Conservation (phyloP, 164 flowering plant genomes). For the Liriodendron chinense region DNA sequence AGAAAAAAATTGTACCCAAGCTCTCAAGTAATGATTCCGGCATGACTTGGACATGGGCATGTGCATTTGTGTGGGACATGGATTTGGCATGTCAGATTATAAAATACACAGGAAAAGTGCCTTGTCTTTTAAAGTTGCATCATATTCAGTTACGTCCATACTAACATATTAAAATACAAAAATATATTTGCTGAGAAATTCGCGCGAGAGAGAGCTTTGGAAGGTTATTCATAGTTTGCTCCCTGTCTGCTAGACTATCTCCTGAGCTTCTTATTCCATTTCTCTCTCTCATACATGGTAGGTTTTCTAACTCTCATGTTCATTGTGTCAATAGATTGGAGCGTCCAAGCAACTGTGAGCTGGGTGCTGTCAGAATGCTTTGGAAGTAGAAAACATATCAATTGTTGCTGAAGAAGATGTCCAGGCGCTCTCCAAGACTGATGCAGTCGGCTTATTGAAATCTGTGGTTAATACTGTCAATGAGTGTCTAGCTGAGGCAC, state of each 20-base stretch:
- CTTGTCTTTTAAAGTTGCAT: too few species aligned
- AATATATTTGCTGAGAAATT: background rate
- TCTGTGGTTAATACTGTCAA: conserved; percentile 66
- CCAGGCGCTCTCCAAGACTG: conserved; percentile 44
- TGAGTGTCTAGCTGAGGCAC: conserved; percentile 57
- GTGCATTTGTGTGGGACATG: too few species aligned
- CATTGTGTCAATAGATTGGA: conserved; percentile 58
- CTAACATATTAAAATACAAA: too few species aligned
- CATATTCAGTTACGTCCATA: too few species aligned
- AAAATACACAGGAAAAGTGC: too few species aligned
- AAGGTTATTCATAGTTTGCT: too few species aligned
- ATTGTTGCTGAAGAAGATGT: conserved; percentile 90
- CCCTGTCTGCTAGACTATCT: background rate
- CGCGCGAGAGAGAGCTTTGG: background rate
- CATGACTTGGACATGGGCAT: too few species aligned
- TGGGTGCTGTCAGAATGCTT: conserved; percentile 66
- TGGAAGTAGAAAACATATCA: conserved; percentile 51
- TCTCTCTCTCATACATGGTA: background rate
- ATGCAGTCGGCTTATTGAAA: conserved; percentile 38
- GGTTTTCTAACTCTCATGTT: conserved; percentile 10
- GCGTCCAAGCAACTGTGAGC: conserved; percentile 87
- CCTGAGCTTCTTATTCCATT: background rate
- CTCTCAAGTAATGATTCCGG: too few species aligned
- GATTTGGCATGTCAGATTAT: too few species aligned
- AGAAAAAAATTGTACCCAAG: too few species aligned